Evolutionary conservation across 1,139 yeast species (phyloP).

Genomic region (Protomyces arabidopsidicola): DNA sequence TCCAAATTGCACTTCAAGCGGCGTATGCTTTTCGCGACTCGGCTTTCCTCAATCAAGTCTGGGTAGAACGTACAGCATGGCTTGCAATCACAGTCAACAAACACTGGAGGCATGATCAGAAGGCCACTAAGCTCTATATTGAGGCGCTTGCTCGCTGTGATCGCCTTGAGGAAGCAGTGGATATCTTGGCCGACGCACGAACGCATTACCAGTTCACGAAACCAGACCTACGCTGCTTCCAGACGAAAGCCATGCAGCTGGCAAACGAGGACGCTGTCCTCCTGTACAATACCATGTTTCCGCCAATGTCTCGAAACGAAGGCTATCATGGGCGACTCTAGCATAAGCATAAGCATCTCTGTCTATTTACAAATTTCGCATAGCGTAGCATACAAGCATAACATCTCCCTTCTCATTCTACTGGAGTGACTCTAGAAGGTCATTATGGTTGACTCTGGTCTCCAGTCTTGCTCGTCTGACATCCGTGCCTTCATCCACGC

Average conservation of each 20-base stretch:
- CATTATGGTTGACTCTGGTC: not conserved
- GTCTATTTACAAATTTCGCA: not conserved
- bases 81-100: not conserved
- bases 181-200: conserved; percentile 4
- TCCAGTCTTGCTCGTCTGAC: not conserved
- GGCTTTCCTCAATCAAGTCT: conserved; percentile 18
- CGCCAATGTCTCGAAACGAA: not conserved
- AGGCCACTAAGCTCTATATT: conserved; percentile 8
- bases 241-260: conserved; percentile 16
- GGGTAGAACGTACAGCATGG: conserved; percentile 27
- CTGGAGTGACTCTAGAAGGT: too few species aligned
- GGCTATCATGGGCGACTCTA: not conserved
- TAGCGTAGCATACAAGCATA: not conserved
- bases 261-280: conserved; percentile 22
- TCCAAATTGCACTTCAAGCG: conserved; percentile 25
- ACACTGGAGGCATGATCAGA: not conserved
- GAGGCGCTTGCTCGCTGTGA: conserved; percentile 16
- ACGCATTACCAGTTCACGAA: not conserved
- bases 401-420: not conserved
- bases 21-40: conserved; percentile 22
- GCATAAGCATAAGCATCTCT: not conserved
- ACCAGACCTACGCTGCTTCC: conserved; percentile 11
- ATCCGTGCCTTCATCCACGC: not conserved
- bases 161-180: conserved; percentile 7
- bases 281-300: conserved; percentile 17